Base-by-base conservation (phyloP, 805 yeast genomes). In the Maudiozyma serrabonitensis region DNA sequence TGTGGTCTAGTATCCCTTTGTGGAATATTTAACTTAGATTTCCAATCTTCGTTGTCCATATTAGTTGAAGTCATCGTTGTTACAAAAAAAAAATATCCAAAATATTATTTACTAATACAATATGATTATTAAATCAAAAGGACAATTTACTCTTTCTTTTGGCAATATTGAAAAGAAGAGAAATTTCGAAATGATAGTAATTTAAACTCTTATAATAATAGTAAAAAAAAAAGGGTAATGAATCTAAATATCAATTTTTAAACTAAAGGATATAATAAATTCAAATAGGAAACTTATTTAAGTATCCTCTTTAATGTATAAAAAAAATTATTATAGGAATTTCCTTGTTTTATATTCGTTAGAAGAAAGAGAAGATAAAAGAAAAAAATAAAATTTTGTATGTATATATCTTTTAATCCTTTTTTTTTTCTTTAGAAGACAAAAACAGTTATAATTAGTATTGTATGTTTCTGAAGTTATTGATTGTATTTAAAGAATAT, bases 1-100 rank as follows among this genome's bases (percentile, higher is more conserved):
- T 91, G 97, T 40, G 95, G 95, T 67, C 99, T 81, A n/a, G 83
- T 76, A 67, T 91, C 99, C 70, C 79, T 88, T 50, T 71, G 74
- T 15, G 98, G 98, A 45, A 87, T 67, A 63, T 82, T 83, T 57
- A 91, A 75, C 48, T 76, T 69, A 26, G 74, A 59, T 72, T 87
- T 90, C 96, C 97, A 88, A 53, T 80, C 79, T n/a, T 38, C 40
- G 55, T 52, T 38, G 21, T 50, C 43, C 32, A 28, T 12, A 18
- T 21, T 43, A 41, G 45, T 37, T 12, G 46, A 25, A 13, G 43
- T 41, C 43, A 41, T 41, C 4, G 23, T 21, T 21, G 23, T 21
- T 21, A 21, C 23, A 21, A 21, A 21, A 21, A 4, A 11, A 28
- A 28, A 6, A 28, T n/a, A 28, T 28, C 6, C 32, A 11, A 11